A percentile compares a stretch with the other conserved stretches of the same genome.
Conservation (phyloP, 1,284 basidiomycete species). For the Apiotrichum domesticum region DNA sequence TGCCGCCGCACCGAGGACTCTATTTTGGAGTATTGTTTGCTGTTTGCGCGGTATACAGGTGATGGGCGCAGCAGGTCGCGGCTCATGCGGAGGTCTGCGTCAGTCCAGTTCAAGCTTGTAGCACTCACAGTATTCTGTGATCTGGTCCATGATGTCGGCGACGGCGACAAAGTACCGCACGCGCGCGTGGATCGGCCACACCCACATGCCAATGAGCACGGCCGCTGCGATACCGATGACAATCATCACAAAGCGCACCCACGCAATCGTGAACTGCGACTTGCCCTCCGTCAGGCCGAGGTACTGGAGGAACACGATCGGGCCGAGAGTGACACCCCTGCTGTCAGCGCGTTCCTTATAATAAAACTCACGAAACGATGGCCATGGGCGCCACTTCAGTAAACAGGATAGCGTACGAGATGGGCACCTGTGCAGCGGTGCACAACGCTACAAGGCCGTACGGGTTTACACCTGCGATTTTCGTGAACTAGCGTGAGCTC, state of each 20-base stretch:
- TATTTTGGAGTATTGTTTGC: constrained; percentile 30
- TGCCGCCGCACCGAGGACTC: constrained; percentile 28
- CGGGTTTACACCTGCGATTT: constrained; percentile 44
- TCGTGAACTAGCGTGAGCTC: constrained; percentile 29
- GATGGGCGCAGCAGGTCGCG: constrained; percentile 36
- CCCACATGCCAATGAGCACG: constrained; percentile 36
- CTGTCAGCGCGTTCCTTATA: not conserved
- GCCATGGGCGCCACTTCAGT: constrained; percentile 41
- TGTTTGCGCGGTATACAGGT: constrained; percentile 36
- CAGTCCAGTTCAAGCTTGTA: no score
- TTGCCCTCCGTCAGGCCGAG: constrained; percentile 26
- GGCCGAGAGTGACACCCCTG: constrained; percentile 46
- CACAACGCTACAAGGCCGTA: constrained; percentile 48
- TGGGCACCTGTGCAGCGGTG: constrained; percentile 40
- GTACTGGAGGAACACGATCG: constrained; percentile 47
- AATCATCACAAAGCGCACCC: constrained; percentile 42
- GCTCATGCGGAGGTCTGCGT: constrained; percentile 35
- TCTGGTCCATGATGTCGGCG: constrained; percentile 35
- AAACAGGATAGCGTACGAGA: constrained; percentile 45
- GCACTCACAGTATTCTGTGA: constrained; percentile 31
- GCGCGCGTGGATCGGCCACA: constrained; percentile 47
- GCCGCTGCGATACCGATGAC: constrained; percentile 45
- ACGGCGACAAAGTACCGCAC: constrained; percentile 43
- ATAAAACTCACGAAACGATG: constrained; percentile 41
- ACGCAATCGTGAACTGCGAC: constrained; percentile 31